Evolutionary conservation across 2,329 filamentous ascomycete genomes (phyloP), one percentile per base, ranked within the genome.

Genomic region (Paraphaeosphaeria sporulosa): DNA sequence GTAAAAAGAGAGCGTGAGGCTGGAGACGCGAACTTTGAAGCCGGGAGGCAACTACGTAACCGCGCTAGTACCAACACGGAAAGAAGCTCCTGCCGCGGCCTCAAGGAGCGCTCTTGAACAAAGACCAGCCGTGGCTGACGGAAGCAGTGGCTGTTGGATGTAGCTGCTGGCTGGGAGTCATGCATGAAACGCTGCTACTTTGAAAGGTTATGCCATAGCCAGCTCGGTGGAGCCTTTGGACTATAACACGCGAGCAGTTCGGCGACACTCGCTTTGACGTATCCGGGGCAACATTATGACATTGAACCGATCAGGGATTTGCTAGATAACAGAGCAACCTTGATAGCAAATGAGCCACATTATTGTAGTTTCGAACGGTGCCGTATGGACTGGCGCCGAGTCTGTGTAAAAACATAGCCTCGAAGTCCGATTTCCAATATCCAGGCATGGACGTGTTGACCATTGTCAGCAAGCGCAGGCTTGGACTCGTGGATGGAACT

Each of bases 21-120:
- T 55, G 52, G 49, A 19, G 21, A 52, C 49, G 49, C 49, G 49
- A 52, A 17, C 36, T 52, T 52, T 44, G 42, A 44, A 44, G 42
- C 32, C 15, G 34, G 19, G 34, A 40, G 34, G 12, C n/a, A 36
- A 40, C 49, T 36, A 52, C 49, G 49, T 52, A 38, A 42, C 27
- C 8, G 32, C n/a, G 12, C 52, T 55, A 55, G 52, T 46, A 15
- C 27, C 9, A 53, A 43, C 27, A 21, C 21, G 38, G 52, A 38
- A 36, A 36, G 15, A 21, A 50, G 47, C 47, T 50, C 30, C n/a
- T 21, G 30, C 47, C 47, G 13, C 13, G 44, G 12, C 44, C 42
- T 12, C 19, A 12, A n/a, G 44, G 44, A 27, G 27, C 44, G 44
- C 13, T 32, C 12, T 21, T 32, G 27, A 21, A 27, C n/a, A 21